Evolutionary conservation across 2,329 filamentous ascomycete genomes (phyloP).

Genomic region (Verticillium longisporum): DNA sequence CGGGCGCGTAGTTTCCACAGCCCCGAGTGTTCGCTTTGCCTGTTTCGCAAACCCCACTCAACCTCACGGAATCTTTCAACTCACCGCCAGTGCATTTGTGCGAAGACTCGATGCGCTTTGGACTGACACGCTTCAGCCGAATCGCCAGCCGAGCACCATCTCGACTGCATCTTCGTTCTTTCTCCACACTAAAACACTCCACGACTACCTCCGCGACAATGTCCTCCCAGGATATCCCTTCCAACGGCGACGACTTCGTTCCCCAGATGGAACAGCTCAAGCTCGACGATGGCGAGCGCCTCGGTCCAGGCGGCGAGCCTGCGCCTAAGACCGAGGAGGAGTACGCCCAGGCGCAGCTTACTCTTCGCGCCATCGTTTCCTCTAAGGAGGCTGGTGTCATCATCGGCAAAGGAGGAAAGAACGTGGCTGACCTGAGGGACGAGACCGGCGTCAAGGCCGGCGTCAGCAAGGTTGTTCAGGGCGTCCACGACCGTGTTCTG

Average conservation of each 20-base stretch:
- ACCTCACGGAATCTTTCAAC: not conserved
- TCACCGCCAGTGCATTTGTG: not conserved
- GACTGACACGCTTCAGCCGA: not conserved
- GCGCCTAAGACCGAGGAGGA: conserved; percentile 93
- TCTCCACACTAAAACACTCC: not conserved
- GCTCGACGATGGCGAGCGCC: conserved; percentile 54
- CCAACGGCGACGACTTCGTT: conserved; percentile 47
- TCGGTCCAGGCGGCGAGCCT: conserved; percentile 69
- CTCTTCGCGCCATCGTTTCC: conserved; percentile 92
- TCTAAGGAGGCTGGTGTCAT: conserved; percentile 99
- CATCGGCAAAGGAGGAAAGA: conserved; percentile 97
- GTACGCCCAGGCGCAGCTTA: conserved; percentile 87
- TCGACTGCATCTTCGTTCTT: not conserved
- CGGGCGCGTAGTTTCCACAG: not conserved
- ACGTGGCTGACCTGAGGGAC: conserved; percentile 92
- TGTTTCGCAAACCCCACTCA: not conserved
- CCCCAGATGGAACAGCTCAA: conserved; percentile 61
- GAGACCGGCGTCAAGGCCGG: conserved; percentile 97
- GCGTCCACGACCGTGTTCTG: conserved; percentile 93
- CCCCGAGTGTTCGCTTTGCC: not conserved
- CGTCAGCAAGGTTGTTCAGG: conserved; percentile 97
- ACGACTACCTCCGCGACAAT: not conserved
- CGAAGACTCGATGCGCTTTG: not conserved
- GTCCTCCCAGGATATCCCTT: not conserved
- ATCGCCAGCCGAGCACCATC: not conserved